Evolutionary conservation across 2,329 filamentous ascomycete genomes (phyloP), one percentile per base, ranked within the genome.

Genomic region (Curvularia eragrostidis): DNA sequence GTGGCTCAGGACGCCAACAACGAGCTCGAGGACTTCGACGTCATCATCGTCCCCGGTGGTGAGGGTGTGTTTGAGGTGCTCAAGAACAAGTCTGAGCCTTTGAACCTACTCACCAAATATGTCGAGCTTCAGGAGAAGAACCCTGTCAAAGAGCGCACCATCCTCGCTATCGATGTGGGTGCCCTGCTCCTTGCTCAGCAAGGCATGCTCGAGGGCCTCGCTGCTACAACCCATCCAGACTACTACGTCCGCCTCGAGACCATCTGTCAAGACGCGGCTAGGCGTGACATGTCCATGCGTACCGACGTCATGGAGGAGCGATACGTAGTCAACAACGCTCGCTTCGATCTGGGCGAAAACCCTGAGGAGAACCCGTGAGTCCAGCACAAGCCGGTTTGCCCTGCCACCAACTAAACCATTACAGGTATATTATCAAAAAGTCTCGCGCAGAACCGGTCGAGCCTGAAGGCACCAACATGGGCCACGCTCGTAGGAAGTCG

Each of bases 261-360:
- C 69, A 79, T 93, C 66, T 93, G 90, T 82, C 90, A 89, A 76
- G 87, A 91, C 64, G 86, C 87, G 47, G 85, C 89, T 44, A 85
- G 86, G 56, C 83, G 87, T 62, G 87, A 91, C 75, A 82, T 90
- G 65, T 85, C 87, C 55, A 89, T 93, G 80, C 88, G 90, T 72
- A 92, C 90, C 69, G 91, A 95, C 72, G 89, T 95, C 63, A 85
- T 94, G 71, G 91, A 95, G 72, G 89, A 91, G 72, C 85, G 91
- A 72, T 96, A 95, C 74, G 91, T 96, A 19, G 91, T 96, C 76
- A 96, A 96, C 83, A 95, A 96, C 79, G 88, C 93, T 58, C 89
- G 91, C 67, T 96, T 94, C 76, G 91, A 95, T 69, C 82, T 95
- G 42, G 84, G 83, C 66, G 89, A 89, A 59, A 87, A 93, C 72